Base-by-base conservation (phyloP, 352 stramenopile species). In the Globisporangium carolinianum region DNA sequence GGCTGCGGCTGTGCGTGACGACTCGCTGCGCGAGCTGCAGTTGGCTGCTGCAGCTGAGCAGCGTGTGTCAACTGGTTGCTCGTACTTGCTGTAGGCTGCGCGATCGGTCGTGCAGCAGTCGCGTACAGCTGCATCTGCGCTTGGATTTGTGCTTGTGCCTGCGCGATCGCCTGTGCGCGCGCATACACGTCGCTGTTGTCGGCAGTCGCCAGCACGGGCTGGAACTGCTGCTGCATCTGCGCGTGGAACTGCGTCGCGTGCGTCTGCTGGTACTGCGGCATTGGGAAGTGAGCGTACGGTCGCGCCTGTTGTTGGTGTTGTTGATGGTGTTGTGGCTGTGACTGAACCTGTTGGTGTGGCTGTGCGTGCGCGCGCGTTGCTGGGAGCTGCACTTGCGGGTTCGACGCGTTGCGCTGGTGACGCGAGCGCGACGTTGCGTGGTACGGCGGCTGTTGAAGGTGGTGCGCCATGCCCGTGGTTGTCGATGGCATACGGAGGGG, bases 71-170 rank as follows among this genome's bases (percentile, higher is more conserved):
- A 63, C 42, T 17, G 42, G 6, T 47, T 47, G 42, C 0, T 38
- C 7, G 50, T 38, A 32, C 24, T 32, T 32, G 24, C 24, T 32
- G 24, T 32, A 32, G 24, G 24, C 24, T 32, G 24, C 57, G 60
- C 35, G 32, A 32, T 66, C 35, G 50, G 37, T 6, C 36, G 51
- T 12, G 43, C 24, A 37, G 47, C 60, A 15, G 38, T 43, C 2
- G 68, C 41, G 58, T 73, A 81, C 12, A 59, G 60, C 53, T 73
- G 66, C 45, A 72, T 61, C 66, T 76, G 68, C 57, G 66, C 66
- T 56, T 72, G 66, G 51, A 70, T 65, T 50, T 83, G 69, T 17
- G 57, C 46, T 52, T 73, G 66, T 17, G 63, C 60, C 6, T 51
- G 48, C 9, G 67, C 67, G 55, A 74, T 66, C 39, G 64, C 63